phyloP scores from a whole-genome alignment of 352 stramenopile species.

The Globisporangium apiculatum region DNA sequence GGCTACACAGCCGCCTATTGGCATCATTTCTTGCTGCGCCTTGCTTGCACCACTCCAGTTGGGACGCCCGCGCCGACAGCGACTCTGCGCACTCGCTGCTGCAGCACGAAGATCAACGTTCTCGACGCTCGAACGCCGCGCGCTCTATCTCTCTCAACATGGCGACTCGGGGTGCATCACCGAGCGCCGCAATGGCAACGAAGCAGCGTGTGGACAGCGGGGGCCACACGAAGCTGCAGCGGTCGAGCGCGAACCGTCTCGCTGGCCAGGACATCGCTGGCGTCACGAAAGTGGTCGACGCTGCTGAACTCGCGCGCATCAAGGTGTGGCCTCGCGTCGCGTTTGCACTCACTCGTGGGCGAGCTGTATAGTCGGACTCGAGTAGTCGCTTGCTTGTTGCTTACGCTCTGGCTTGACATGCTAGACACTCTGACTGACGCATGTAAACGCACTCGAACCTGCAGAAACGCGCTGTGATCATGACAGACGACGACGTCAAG shows the following conservation, averaged over 20 bases:
- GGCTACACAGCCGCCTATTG: no score
- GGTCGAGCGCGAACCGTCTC: slow-evolving; percentile 35
- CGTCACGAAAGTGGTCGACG: slow-evolving; percentile 26
- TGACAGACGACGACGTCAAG: slow-evolving; percentile 38
- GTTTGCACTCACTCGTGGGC: background rate
- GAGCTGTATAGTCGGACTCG: background rate
- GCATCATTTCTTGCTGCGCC: no score
- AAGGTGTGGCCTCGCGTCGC: slow-evolving; percentile 18
- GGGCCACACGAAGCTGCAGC: slow-evolving; percentile 2
- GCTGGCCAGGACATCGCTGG: slow-evolving; percentile 57
- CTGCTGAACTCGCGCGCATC: slow-evolving; percentile 35
- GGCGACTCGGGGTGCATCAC: background rate
- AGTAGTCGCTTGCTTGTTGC: background rate
- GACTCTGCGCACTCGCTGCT: no score
- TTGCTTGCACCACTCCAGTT: no score
- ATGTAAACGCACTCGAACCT: no score
- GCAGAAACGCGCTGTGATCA: slow-evolving; percentile 45
- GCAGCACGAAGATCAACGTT: no score
- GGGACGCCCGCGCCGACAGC: no score
- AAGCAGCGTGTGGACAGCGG: slow-evolving; percentile 4
- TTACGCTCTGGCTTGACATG: background rate
- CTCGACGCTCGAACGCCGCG: no score
- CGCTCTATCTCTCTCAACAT: slow-evolving; percentile 1
- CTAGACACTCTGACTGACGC: background rate
- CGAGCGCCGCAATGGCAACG: background rate